Evolutionary conservation across 306 rosid genomes (phyloP).

Genomic region (Vigna nakashimae): DNA sequence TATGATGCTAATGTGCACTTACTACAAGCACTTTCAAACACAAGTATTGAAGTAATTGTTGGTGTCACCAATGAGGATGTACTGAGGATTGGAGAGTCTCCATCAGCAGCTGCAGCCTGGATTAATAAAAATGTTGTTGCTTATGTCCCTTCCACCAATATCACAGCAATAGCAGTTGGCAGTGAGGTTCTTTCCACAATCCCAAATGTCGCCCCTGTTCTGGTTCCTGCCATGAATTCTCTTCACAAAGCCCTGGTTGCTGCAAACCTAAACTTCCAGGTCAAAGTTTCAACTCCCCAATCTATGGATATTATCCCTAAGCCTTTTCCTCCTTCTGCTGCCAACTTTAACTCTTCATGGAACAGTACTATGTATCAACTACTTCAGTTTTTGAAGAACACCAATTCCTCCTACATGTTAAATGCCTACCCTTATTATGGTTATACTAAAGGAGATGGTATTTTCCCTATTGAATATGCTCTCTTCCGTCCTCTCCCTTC

Average conservation of each 20-base stretch:
- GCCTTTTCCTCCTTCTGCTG: slow-evolving; percentile 96
- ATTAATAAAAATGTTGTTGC: slow-evolving; percentile 86
- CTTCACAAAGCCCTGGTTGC: slow-evolving; percentile 92
- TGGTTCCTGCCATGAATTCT: slow-evolving; percentile 94
- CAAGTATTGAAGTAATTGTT: slow-evolving; percentile 80
- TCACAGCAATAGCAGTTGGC: slow-evolving; percentile 92
- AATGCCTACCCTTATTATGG: slow-evolving; percentile 92
- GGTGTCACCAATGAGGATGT: slow-evolving; percentile 92
- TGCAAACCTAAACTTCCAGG: slow-evolving; percentile 72
- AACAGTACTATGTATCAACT: slow-evolving; percentile 74
- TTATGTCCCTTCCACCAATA: slow-evolving; percentile 86
- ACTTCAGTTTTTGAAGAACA: slow-evolving; percentile 81
- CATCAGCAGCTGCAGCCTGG: slow-evolving; percentile 94
- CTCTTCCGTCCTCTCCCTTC: slow-evolving; percentile 88
- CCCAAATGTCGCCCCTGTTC: slow-evolving; percentile 83
- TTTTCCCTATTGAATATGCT: slow-evolving; percentile 95
- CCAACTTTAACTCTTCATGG: slow-evolving; percentile 78
- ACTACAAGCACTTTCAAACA: slow-evolving; percentile 82
- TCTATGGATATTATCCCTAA: slow-evolving; percentile 89
- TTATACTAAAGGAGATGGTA: slow-evolving; percentile 75
- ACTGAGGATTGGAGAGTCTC: slow-evolving; percentile 80
- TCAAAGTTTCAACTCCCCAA: slow-evolving; percentile 95
- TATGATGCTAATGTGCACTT: slow-evolving; percentile 79
- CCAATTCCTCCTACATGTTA: slow-evolving; percentile 82
- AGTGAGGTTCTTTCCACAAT: slow-evolving; percentile 89